A percentile compares a stretch with the other conserved stretches of the same genome.
These are phyloP conservation scores for Yarrowia sp. DNA, from an alignment of 805 yeast genomes.

Conservation along the genomic window DNA sequence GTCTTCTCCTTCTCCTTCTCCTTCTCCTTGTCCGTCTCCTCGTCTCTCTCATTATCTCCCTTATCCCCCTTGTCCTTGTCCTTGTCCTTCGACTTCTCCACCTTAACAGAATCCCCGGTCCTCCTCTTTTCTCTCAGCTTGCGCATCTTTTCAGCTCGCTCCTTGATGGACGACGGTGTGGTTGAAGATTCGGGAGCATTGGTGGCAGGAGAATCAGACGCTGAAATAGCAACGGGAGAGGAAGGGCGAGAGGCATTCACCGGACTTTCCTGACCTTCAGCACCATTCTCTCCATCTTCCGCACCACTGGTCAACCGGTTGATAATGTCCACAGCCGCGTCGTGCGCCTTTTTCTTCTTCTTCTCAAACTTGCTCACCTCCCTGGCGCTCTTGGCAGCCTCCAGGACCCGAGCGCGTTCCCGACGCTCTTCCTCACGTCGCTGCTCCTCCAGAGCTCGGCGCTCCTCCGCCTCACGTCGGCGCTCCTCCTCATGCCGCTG, in stretches of 20 bases:
- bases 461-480: too few relatives aligned
- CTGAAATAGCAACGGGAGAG: not conserved
- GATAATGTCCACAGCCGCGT: not conserved
- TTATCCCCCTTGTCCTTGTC: too few relatives aligned
- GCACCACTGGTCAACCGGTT: not conserved
- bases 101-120: constrained; percentile 29
- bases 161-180: not conserved
- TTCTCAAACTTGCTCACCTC: not conserved
- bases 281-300: not conserved
- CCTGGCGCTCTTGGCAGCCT: not conserved
- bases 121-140: constrained; percentile 3
- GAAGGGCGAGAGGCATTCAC: not conserved
- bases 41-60: too few relatives aligned
- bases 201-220: not conserved
- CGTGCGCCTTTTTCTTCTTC: not conserved
- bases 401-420: not conserved
- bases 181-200: not conserved
- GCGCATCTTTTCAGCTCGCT: constrained; percentile 7
- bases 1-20: too few relatives aligned
- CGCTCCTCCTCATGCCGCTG: too few relatives aligned
- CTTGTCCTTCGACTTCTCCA: constrained; percentile 5
- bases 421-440: not conserved
- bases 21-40: too few relatives aligned
- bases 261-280: too few relatives aligned
- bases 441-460: not conserved